Conservation (phyloP, 1,284 basidiomycete species). For the Schizophyllum commune region DNA sequence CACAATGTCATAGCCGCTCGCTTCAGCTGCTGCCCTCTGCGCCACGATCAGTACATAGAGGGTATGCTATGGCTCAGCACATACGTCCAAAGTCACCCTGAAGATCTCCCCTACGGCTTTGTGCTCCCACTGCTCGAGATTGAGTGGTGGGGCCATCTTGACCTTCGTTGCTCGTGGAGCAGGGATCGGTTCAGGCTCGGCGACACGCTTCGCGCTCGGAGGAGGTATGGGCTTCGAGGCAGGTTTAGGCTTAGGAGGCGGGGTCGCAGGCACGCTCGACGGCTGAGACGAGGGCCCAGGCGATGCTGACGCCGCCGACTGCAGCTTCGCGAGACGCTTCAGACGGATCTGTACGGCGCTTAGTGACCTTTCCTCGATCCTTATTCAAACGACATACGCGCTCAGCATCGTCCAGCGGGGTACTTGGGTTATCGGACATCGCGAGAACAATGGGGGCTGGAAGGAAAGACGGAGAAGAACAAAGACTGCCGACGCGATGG, state of each 20-base stretch:
- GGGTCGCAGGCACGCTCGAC: conserved; percentile 12
- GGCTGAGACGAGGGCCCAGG: conserved; percentile 19
- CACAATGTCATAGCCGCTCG: conserved; percentile 62
- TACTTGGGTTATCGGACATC: conserved; percentile 36
- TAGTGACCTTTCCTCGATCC: background rate
- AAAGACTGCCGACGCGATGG: background rate
- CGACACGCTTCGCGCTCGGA: conserved; percentile 22
- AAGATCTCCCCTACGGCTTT: conserved; percentile 62
- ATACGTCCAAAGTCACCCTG: conserved; percentile 74
- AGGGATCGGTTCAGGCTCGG: conserved; percentile 22
- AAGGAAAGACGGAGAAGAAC: conserved; percentile 7
- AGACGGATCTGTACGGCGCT: conserved; percentile 64
- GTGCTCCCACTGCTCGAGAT: conserved; percentile 66
- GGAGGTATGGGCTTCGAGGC: conserved; percentile 21
- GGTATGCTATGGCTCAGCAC: conserved; percentile 17
- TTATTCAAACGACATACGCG: conserved; percentile 36
- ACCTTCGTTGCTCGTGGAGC: conserved; percentile 32
- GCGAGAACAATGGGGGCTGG: conserved; percentile 4
- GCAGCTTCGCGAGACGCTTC: conserved; percentile 79
- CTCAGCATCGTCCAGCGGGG: conserved; percentile 69
- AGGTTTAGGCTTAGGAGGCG: conserved; percentile 12
- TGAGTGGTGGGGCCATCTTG: conserved; percentile 44
- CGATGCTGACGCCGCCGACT: conserved; percentile 32
- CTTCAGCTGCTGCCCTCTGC: conserved; percentile 66
- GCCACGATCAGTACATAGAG: conserved; percentile 5